Evolutionary conservation across 345 rosid species (phyloP).

Genomic region (Heritiera fomes): DNA sequence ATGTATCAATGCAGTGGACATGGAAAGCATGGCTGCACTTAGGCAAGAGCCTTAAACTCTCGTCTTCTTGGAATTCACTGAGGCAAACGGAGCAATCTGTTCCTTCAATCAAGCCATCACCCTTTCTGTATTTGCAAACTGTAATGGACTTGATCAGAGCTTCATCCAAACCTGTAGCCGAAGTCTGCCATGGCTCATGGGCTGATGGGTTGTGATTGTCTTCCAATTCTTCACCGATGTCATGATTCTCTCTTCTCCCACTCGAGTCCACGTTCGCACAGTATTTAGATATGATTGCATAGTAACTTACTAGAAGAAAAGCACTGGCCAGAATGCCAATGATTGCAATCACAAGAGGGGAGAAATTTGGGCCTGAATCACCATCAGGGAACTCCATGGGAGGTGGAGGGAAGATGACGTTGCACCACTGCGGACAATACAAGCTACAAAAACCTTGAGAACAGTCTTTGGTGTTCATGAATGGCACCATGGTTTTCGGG

Average conservation of each 20-base stretch:
- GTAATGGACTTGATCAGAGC: constrained; percentile 67
- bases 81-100: constrained; percentile 91
- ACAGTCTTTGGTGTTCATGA: constrained; percentile 66
- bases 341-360: constrained; percentile 83
- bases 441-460: constrained; percentile 73
- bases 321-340: constrained; percentile 73
- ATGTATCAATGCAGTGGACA: constrained; percentile 82
- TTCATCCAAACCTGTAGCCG: constrained; percentile 67
- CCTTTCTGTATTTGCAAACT: constrained; percentile 58
- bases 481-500: constrained; percentile 53
- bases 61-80: constrained; percentile 74
- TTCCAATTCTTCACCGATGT: constrained; percentile 30
- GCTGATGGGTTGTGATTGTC: constrained; percentile 43
- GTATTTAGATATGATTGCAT: constrained; percentile 68
- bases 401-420: constrained; percentile 57
- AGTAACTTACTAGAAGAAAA: constrained; percentile 76
- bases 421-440: constrained; percentile 90
- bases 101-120: constrained; percentile 52
- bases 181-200: constrained; percentile 61
- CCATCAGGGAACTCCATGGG: constrained; percentile 34
- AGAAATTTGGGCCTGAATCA: constrained; percentile 48
- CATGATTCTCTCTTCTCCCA: constrained; percentile 34
- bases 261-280: constrained; percentile 41
- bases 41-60: constrained; percentile 77
- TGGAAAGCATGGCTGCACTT: constrained; percentile 87